phyloP scores from a whole-genome alignment of 2,329 filamentous ascomycete species.

The Aureobasidium sp. region DNA sequence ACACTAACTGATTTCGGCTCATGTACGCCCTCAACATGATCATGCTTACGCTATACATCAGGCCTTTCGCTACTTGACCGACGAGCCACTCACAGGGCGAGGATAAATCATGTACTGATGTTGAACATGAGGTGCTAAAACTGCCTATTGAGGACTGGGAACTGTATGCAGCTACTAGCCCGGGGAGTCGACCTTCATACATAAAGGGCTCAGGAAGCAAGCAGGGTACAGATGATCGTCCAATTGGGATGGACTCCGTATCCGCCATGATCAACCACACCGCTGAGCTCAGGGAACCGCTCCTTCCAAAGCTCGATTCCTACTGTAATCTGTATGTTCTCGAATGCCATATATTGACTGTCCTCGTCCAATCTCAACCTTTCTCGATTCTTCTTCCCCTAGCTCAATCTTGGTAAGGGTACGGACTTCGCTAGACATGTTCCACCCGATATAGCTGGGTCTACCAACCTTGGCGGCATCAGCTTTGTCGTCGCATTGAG shows the following conservation, averaged over 20 bases:
- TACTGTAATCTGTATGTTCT: neutral
- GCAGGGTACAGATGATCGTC: neutral
- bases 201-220: neutral
- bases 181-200: neutral
- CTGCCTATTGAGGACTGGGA: too few relatives aligned
- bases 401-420: neutral
- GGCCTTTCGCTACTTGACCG: neutral
- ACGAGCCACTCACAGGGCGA: too few relatives aligned
- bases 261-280: neutral
- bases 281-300: neutral
- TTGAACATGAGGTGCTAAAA: too few relatives aligned
- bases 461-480: neutral
- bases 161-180: neutral
- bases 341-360: neutral
- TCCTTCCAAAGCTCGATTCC: neutral
- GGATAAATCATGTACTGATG: too few relatives aligned
- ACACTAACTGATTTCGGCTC: too few relatives aligned
- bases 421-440: neutral
- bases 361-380: neutral
- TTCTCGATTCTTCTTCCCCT: neutral
- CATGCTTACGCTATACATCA: too few relatives aligned
- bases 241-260: neutral
- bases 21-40: too few relatives aligned
- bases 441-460: neutral
- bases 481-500: neutral